Percentiles rank a stretch among this genome's conserved stretches.
These are phyloP conservation scores for Crithidia acanthocephali DNA, from an alignment of 208 protist genomes.

Conservation along the genomic window DNA sequence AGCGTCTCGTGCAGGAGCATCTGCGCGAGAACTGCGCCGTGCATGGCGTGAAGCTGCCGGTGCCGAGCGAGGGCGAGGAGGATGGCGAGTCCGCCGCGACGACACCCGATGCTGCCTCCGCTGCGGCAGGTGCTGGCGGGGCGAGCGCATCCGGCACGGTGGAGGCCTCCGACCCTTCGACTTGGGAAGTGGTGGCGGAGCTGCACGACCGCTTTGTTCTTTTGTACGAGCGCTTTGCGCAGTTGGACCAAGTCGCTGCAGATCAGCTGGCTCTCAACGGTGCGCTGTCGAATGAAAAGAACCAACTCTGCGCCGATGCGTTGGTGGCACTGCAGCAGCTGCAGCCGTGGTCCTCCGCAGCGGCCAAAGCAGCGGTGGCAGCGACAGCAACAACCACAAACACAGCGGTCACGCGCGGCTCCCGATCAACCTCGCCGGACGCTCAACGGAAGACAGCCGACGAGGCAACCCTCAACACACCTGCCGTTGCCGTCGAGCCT, in stretches of 20 bases:
- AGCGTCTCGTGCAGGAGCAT: slow-evolving; percentile 48
- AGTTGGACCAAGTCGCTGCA: slow-evolving; percentile 18
- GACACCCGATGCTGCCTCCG: neutral
- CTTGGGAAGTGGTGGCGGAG: slow-evolving; percentile 58
- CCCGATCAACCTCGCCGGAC: neutral
- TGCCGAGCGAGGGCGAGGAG: neutral
- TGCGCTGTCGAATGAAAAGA: slow-evolving; percentile 3
- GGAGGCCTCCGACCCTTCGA: slow-evolving; percentile 20
- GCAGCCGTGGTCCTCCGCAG: slow-evolving; percentile 24
- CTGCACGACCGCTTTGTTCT: slow-evolving; percentile 43
- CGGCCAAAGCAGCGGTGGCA: neutral
- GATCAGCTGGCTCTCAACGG: slow-evolving; percentile 20
- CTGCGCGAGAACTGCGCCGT: slow-evolving; percentile 31
- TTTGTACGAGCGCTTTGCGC: slow-evolving; percentile 19
- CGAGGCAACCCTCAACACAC: neutral
- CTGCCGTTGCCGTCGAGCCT: neutral
- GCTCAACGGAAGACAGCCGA: neutral
- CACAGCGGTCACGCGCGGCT: neutral
- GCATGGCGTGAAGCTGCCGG: neutral
- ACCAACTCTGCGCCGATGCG: slow-evolving; percentile 15
- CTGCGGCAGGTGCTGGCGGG: neutral
- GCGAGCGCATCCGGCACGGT: neutral
- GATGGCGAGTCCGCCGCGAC: neutral
- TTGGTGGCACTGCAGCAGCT: slow-evolving; percentile 11
- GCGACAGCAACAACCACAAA: neutral